These are phyloP conservation scores for Globisporangium heterothallicum DNA, from an alignment of 352 stramenopile genomes.

Conservation along the genomic window DNA sequence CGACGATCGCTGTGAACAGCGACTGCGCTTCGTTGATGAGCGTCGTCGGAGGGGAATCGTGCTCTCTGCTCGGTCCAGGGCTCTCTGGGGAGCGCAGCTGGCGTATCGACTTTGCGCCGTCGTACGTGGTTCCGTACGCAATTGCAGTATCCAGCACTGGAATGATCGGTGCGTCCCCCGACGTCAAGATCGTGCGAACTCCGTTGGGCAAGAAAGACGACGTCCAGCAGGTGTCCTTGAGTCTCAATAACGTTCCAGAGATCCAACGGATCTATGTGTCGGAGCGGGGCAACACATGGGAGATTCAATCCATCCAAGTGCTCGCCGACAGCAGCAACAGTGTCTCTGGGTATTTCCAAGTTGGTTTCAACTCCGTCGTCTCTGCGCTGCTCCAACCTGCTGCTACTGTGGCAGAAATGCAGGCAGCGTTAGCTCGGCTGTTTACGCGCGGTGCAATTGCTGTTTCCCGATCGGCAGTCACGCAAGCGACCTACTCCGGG, in stretches of 20 bases:
- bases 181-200: slow-evolving; percentile 4
- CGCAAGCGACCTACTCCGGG: slow-evolving; percentile 9
- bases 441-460: neutral
- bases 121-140: slow-evolving; percentile 1
- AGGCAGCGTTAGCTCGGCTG: neutral
- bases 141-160: slow-evolving; percentile 12
- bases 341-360: slow-evolving; percentile 7
- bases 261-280: slow-evolving; percentile 22
- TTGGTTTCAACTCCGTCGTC: neutral
- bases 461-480: slow-evolving; percentile 11
- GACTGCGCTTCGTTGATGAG: slow-evolving; percentile 14
- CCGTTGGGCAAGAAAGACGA: slow-evolving; percentile 4
- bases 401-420: neutral
- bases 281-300: slow-evolving; percentile 18
- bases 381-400: neutral
- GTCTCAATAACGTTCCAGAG: slow-evolving; percentile 15
- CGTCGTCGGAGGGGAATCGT: slow-evolving; percentile 16
- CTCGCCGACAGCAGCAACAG: slow-evolving; percentile 2
- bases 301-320: slow-evolving; percentile 21
- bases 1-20: slow-evolving; percentile 3
- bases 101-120: slow-evolving; percentile 17
- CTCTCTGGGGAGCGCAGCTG: slow-evolving; percentile 28
- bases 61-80: slow-evolving; percentile 17
- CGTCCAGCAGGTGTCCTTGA: slow-evolving; percentile 21
- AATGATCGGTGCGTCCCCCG: slow-evolving; percentile 13